phyloP scores from a whole-genome alignment of 139 green algal species.

The Closterium sp. region DNA sequence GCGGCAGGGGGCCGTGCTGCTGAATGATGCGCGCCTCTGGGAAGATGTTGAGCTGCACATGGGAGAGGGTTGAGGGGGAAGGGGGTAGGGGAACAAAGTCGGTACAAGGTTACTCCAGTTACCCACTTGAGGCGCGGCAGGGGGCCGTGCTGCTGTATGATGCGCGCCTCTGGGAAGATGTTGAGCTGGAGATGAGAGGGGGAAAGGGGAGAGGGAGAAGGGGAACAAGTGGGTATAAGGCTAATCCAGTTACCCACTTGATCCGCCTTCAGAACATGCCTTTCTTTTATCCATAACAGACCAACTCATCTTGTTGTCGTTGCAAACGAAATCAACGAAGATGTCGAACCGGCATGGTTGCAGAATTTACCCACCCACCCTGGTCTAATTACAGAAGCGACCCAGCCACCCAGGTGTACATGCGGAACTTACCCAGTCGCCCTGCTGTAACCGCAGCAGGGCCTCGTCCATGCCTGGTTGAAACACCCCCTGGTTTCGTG shows the following conservation, averaged over 20 bases:
- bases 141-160: constrained; percentile 10
- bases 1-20: constrained; percentile 1
- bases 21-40: constrained; percentile 20
- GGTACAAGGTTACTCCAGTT: background rate
- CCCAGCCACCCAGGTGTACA: background rate
- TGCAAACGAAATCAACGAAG: too few species aligned
- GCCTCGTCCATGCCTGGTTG: background rate
- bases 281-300: too few species aligned
- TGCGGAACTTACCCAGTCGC: background rate
- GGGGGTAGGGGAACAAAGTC: background rate
- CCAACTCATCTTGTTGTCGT: too few species aligned
- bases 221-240: too few species aligned
- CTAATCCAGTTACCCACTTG: background rate
- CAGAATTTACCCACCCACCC: background rate
- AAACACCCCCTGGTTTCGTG: background rate
- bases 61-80: background rate
- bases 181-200: constrained; percentile 13
- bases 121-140: constrained; percentile 27
- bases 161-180: constrained; percentile 26
- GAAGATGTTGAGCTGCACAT: constrained; percentile 30
- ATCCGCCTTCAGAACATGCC: too few species aligned
- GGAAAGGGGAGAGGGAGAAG: background rate
- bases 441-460: background rate
- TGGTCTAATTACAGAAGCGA: background rate
- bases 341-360: background rate